Conservation (phyloP, 352 stramenopile genomes). For the Phytopythium montanum region DNA sequence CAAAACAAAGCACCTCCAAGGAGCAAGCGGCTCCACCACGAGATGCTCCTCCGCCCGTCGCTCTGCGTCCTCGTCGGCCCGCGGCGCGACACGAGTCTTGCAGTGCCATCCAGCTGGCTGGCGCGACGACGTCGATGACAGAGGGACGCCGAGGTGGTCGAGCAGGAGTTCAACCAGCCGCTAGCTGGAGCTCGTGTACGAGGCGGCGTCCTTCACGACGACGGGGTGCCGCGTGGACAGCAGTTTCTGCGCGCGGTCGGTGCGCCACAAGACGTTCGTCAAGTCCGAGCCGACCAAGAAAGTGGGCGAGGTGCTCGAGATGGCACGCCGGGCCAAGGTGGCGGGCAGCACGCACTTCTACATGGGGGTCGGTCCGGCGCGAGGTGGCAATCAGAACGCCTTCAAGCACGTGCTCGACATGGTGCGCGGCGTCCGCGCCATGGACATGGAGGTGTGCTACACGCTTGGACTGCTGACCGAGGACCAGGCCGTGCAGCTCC, state of each 20-base stretch:
- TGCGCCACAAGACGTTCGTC: conserved; percentile 97
- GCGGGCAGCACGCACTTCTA: conserved; percentile 97
- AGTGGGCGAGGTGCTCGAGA: conserved; percentile 95
- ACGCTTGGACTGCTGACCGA: conserved; percentile 96
- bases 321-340: conserved; percentile 93
- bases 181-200: conserved; percentile 98
- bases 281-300: conserved; percentile 97
- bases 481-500: conserved; percentile 95
- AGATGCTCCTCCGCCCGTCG: no score
- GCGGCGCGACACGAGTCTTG: no score
- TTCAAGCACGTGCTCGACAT: conserved; percentile 98
- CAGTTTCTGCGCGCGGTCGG: conserved; percentile 97
- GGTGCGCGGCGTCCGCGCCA: conserved; percentile 90
- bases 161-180: conserved; percentile 92
- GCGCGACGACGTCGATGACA: no score
- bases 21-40: no score
- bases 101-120: no score
- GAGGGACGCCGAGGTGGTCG: conserved; percentile 94
- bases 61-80: no score
- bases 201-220: conserved; percentile 97
- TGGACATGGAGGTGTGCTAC: conserved; percentile 95
- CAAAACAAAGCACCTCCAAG: no score
- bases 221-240: conserved; percentile 93
- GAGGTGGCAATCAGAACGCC: conserved; percentile 98
- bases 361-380: conserved; percentile 97